Base-by-base conservation (phyloP, 352 stramenopile genomes). In the Globisporangium camurandrum region DNA sequence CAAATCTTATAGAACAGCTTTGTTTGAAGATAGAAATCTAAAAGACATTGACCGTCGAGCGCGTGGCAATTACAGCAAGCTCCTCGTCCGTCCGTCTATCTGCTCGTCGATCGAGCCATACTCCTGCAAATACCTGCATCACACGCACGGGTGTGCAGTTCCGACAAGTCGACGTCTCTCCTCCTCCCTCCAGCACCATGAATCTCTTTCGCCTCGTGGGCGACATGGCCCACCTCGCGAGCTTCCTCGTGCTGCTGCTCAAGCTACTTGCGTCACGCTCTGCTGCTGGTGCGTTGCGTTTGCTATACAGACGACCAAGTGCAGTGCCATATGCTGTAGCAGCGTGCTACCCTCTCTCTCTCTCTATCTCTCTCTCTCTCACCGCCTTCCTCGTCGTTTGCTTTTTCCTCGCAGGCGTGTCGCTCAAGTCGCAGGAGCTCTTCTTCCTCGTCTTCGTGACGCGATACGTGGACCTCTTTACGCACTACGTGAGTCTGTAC, bases 381-480 rank as follows among this genome's bases (percentile, higher is more conserved):
- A 20, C 14, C 2, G 33, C 33, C 10, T 4, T 20, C n/a, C n/a
- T n/a, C n/a, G n/a, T n/a, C n/a, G 30, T 34, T 12, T 34, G 30
- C 30, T 34, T 7, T 34, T 34, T 7, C 30, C 8, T 34, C 30
- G 30, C 30, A 96, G 96, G 96, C 47, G 97, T 99, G 57, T 99
- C 95, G 33, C 84, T 99, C 38, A 98, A 98, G 74, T 98, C 96
- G 44, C 96, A 99, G 67, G 96, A 99, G 70, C 92, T 99, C 27
- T 99, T 99, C 75, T 92, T 99, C 56, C 61, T 98, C 11, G 96
- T 99, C 30, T 99, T 99, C 63, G 59, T 99, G 14, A 98, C 94
- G 20, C 90, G 88, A 41, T 99, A 99, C 76, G 64, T 99, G 46
- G 97, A 99, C 59, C 76, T 99, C 7, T 98, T 99, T 61, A 98